Base-by-base conservation (phyloP, 352 stramenopile species). In the Phytophthora pistaciae region DNA sequence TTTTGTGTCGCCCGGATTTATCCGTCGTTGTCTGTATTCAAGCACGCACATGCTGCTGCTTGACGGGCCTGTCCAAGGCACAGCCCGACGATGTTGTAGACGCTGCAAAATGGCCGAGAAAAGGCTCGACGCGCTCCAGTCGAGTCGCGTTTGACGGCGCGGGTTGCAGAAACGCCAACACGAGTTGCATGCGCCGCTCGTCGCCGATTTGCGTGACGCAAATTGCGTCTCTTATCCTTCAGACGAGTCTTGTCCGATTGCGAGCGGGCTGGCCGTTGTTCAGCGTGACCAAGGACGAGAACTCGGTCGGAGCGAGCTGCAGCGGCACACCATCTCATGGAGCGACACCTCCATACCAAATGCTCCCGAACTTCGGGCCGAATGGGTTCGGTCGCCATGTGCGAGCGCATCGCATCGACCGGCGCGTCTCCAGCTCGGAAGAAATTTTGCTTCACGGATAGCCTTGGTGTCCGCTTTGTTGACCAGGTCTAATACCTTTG, bases 171-270 rank as follows among this genome's bases (percentile, higher is more conserved):
- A 72, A 65, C 49, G 21, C 20, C 42, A 25, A 16, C 56, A 16
- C 11, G 31, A 42, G 53, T 53, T 50, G 62, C 40, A 31, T 50
- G 40, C 40, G 49, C 9, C 21, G 23, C 59, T 64, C 38, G 55
- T 66, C 31, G 61, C 27, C 49, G 68, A 75, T 75, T 71, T 75
- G 62, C n/a, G n/a, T n/a, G n/a, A n/a, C n/a, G n/a, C n/a, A n/a
- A n/a, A n/a, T n/a, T n/a, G n/a, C 36, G 52, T n/a, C 27, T 64
- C 42, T 55, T 64, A 64, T 68, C 42, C 61, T 56, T 44, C 40
- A 66, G 55, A 66, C 61, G 62, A 40, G 56, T 13, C 49, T 62
- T 14, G 67, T 59, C 44, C 55, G 40, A 52, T 75, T 57, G 56
- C 38, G 44, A 42, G 10, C 10, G 49, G 9, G 3, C 49, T 56